These are phyloP conservation scores for Paragyromitra xinjiangensis DNA, from an alignment of 495 filamentous ascomycete species.

Conservation along the genomic window DNA sequence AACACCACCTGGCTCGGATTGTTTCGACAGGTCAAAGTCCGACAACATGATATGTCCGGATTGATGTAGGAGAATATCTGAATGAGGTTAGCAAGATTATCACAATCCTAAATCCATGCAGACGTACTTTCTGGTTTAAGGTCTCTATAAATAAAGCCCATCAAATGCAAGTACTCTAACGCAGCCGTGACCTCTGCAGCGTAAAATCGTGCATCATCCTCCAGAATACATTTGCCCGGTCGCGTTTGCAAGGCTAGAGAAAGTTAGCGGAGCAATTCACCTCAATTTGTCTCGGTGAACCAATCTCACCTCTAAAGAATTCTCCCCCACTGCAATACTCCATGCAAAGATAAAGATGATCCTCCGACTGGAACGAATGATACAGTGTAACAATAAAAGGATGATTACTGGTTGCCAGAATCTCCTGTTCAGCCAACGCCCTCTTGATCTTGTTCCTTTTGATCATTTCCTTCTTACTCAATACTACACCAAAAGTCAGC, in stretches of 20 bases:
- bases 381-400: slow-evolving; percentile 98
- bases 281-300: background rate
- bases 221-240: slow-evolving; percentile 93
- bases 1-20: slow-evolving; percentile 93
- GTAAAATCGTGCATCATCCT: slow-evolving; percentile 97
- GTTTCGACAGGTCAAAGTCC: slow-evolving; percentile 97
- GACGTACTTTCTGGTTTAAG: slow-evolving; percentile 94
- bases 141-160: slow-evolving; percentile 99
- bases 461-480: slow-evolving; percentile 99
- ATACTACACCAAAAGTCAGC: slow-evolving; percentile 68
- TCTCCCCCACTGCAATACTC: slow-evolving; percentile 99
- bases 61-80: slow-evolving; percentile 97
- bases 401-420: slow-evolving; percentile 96
- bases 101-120: background rate
- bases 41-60: slow-evolving; percentile 99
- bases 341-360: slow-evolving; percentile 98
- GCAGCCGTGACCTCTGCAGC: slow-evolving; percentile 98
- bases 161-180: slow-evolving; percentile 94
- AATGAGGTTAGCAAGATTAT: slow-evolving; percentile 17
- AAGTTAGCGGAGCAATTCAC: slow-evolving; percentile 30
- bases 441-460: slow-evolving; percentile 99
- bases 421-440: slow-evolving; percentile 96
- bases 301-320: slow-evolving; percentile 80
- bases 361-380: slow-evolving; percentile 98
- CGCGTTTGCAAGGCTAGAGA: slow-evolving; percentile 84